Evolutionary conservation across 352 stramenopile species (phyloP).

Genomic region (Ophiocytium majus): DNA sequence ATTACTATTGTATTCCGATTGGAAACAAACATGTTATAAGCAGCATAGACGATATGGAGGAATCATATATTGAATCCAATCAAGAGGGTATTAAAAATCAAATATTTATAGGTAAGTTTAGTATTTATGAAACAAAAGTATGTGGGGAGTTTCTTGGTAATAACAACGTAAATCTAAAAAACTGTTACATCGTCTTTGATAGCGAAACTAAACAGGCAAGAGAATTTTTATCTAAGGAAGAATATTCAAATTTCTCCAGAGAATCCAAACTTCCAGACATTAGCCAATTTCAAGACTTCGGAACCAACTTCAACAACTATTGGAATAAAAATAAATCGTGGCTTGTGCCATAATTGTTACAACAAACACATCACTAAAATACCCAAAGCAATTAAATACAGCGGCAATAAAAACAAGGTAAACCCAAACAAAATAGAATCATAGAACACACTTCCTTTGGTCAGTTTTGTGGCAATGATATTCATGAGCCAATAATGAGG

Average conservation of each 20-base stretch:
- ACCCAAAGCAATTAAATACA: slow-evolving; percentile 22
- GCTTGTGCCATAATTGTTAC: slow-evolving; percentile 20
- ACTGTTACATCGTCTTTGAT: slow-evolving; percentile 21
- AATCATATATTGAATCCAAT: slow-evolving; percentile 23
- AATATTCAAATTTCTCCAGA: slow-evolving; percentile 22
- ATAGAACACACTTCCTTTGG: slow-evolving; percentile 20
- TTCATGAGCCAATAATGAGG: slow-evolving; percentile 20
- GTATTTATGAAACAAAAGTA: slow-evolving; percentile 23
- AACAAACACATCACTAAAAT: slow-evolving; percentile 22
- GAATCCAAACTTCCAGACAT: slow-evolving; percentile 20
- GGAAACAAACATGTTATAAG: slow-evolving; percentile 22
- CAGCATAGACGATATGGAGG: slow-evolving; percentile 19
- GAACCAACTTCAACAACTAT: slow-evolving; percentile 21
- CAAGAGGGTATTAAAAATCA: slow-evolving; percentile 22
- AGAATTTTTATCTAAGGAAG: slow-evolving; percentile 22
- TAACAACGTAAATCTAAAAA: slow-evolving; percentile 23
- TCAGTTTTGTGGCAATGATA: slow-evolving; percentile 21
- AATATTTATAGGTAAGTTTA: slow-evolving; percentile 23
- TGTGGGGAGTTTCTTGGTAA: slow-evolving; percentile 19
- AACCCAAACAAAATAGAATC: slow-evolving; percentile 22
- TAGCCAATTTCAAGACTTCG: slow-evolving; percentile 20
- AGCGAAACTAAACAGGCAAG: slow-evolving; percentile 19
- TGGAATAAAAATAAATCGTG: slow-evolving; percentile 22
- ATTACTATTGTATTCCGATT: slow-evolving; percentile 22
- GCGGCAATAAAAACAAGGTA: slow-evolving; percentile 20